Base-by-base conservation (phyloP, 371 early-diverging fungal species). In the Blakeslea trispora region DNA sequence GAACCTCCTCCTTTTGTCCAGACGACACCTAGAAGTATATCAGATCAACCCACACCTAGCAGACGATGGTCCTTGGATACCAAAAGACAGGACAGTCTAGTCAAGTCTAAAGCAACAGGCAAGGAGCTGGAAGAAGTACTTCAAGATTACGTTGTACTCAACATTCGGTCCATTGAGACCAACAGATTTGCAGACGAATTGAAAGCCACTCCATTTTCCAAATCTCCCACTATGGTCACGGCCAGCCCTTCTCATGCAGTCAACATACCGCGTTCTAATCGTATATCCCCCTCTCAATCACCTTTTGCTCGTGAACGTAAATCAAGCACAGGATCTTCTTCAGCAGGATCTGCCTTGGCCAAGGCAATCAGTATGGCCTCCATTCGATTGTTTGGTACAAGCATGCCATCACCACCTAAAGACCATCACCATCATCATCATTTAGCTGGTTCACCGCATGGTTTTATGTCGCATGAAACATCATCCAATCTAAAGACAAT, bases 121-220 rank as follows among this genome's bases (percentile, higher is more conserved):
- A 13, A 34, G 45, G 57, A 59, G 47, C 86, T 83, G 19, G 88
- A 88, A 39, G 87, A 88, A 49, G 77, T 83, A 0, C 51, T 82
- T 42, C 81, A 83, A 48, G 93, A 94, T 53, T 96, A 93, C 65
- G 93, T 96, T 14, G 85, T 96, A 0, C 78, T 96, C 13, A 93
- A 94, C 57, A 85, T 89, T 60, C 73, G 86, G 4, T 83, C 86
- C 0, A 87, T 95, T 15, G 93, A 95, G 61, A 87, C 92, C 48
- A 93, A 96, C 62, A 90, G 81, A 64, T 79, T 92, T 56, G 95
- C 94, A 2, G 93, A 94, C 71, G 89, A 50, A 40, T 15, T 50
- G 15, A 50, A 50, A 21, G 50, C 40, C 1, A 50, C 50, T 1
- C 50, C 50, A 34, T 37, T 21, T 14, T 39, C 50, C 11, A 50